Conservation (phyloP, 345 rosid genomes). For the Acer negundo region DNA sequence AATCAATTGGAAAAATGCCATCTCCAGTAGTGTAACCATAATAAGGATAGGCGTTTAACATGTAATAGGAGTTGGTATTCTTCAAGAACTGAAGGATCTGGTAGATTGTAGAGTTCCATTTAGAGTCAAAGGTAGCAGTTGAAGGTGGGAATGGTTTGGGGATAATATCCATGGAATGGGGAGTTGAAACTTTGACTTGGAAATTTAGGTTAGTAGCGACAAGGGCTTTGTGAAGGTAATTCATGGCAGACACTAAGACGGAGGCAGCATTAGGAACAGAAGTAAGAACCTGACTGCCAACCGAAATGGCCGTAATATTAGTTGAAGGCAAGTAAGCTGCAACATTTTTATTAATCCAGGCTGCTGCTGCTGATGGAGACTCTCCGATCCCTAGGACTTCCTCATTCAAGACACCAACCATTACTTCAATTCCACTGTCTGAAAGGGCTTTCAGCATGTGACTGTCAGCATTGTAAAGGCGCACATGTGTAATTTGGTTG, state of each 20-base stretch:
- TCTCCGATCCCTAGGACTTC: constrained; percentile 84
- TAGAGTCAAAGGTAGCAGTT: constrained; percentile 73
- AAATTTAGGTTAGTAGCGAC: constrained; percentile 84
- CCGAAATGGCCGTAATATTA: constrained; percentile 89
- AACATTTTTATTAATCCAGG: constrained; percentile 83
- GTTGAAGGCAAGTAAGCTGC: constrained; percentile 83
- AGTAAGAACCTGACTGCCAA: constrained; percentile 93
- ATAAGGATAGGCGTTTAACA: constrained; percentile 96
- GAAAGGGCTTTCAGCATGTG: constrained; percentile 91
- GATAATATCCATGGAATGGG: constrained; percentile 78
- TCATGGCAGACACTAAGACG: constrained; percentile 72
- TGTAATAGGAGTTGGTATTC: constrained; percentile 82
- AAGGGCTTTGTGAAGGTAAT: constrained; percentile 83
- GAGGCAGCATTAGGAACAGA: constrained; percentile 72
- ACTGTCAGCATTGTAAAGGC: constrained; percentile 83
- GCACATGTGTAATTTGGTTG: constrained; percentile 72
- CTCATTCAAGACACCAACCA: constrained; percentile 76
- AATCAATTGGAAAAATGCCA: constrained; percentile 91
- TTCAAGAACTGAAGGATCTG: constrained; percentile 90
- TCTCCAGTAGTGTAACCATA: constrained; percentile 80
- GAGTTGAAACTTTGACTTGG: constrained; percentile 79
- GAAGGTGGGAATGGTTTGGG: constrained; percentile 96
- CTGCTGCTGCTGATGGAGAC: constrained; percentile 78
- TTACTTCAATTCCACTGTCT: constrained; percentile 73
- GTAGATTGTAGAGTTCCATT: constrained; percentile 70